Evolutionary conservation across 2,329 filamentous ascomycete species (phyloP).

Genomic region (Trichoderma sp.): DNA sequence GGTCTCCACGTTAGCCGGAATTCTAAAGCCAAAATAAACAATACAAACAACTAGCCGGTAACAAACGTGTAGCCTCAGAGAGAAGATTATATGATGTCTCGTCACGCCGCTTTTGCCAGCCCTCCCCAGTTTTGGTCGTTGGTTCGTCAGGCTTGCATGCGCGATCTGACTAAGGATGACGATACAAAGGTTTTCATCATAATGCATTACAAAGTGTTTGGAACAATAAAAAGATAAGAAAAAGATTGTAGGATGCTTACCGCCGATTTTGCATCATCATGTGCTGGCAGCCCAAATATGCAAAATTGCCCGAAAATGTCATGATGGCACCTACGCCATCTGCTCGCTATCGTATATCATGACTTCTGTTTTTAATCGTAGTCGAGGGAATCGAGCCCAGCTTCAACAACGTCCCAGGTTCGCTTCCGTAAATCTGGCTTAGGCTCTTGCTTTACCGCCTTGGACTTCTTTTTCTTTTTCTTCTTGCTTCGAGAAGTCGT

Average conservation of each 20-base stretch:
- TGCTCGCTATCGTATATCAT: background rate
- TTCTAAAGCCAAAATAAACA: background rate
- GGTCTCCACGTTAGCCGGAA: background rate
- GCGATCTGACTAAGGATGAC: slow-evolving; percentile 93
- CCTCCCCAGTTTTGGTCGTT: slow-evolving; percentile 37
- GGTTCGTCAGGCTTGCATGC: slow-evolving; percentile 38
- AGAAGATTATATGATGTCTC: slow-evolving; percentile 57
- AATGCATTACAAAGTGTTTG: slow-evolving; percentile 9
- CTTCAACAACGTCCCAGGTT: slow-evolving; percentile 67
- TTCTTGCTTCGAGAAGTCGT: slow-evolving; percentile 31
- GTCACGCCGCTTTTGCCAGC: slow-evolving; percentile 44
- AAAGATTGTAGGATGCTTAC: background rate
- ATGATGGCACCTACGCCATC: background rate
- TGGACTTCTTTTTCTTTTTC: slow-evolving; percentile 43
- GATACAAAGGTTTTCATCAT: slow-evolving; percentile 89
- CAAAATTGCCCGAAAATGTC: background rate
- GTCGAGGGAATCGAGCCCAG: slow-evolving; percentile 60
- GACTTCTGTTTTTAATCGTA: slow-evolving; percentile 52
- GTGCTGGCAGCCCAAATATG: background rate
- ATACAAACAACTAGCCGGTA: background rate
- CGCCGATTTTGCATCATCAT: background rate
- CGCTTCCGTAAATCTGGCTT: slow-evolving; percentile 66
- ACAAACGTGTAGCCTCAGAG: slow-evolving; percentile 45
- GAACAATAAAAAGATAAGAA: background rate
- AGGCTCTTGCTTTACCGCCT: slow-evolving; percentile 45